Evolutionary conservation across 2,329 filamentous ascomycete species (phyloP), one percentile per base, ranked within the genome.

Genomic region (Ceratocystis cubensis): DNA sequence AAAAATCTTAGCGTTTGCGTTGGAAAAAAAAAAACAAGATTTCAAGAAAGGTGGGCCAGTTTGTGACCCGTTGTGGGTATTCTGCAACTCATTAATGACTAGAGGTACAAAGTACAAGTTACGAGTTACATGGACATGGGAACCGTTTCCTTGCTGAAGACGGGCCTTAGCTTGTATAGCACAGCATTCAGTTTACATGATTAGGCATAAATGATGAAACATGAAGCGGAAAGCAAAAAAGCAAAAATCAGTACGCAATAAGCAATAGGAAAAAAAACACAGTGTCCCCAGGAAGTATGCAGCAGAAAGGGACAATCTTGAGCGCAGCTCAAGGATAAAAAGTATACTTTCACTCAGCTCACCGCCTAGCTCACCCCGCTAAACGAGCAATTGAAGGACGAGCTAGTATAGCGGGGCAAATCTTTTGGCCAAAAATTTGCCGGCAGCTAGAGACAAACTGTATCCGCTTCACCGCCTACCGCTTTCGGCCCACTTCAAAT

Each of bases 1-100:
- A 61, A 85, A 41, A 45, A 44, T 37, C 50, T 66, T 33, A 33
- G 46, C 41, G 65, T 45, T 41, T 50, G 41, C 45, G 48, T 37
- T 45, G 50, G 20, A 22, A 59, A 61, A 61, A 50, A 59, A 59
- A 33, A 65, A 50, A 28, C 28, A 37, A 61, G 20, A 37, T 61
- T 61, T 61, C 37, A 25, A 22, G 20, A 45, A 62, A 62, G 33
- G 41, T 48, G 61, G 61, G 56, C 25, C 56, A 50, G 46, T 63
- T 50, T 33, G 61, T 44, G 61, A 17, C 37, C 37, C 20, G 30
- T 37, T 59, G 56, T 59, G 56, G 56, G 56, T 59, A 59, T 59
- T 37, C 28, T 41, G 37, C 37, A 59, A n/a, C 33, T 30, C 28
- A 25, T 30, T 57, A 25, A 57, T 25, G 25, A n/a, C 53, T 33